phyloP scores from a whole-genome alignment of 2,329 filamentous ascomycete genomes.

The Fusarium nygamai region DNA sequence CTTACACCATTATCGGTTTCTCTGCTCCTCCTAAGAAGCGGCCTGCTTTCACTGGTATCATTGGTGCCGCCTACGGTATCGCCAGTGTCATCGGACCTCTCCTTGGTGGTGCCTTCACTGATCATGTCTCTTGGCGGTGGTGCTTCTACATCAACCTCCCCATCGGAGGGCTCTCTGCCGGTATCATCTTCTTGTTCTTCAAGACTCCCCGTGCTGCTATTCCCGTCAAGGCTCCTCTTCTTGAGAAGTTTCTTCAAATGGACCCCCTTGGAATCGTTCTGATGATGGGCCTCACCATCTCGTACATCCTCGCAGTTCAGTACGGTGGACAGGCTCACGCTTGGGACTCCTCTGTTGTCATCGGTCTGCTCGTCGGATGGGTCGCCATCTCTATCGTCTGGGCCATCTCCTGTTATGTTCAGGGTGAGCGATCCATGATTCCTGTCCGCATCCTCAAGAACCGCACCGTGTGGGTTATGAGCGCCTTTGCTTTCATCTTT shows the following conservation, averaged over 20 bases:
- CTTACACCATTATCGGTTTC: conserved; percentile 62
- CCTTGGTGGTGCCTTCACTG: conserved; percentile 51
- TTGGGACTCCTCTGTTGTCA: conserved; percentile 54
- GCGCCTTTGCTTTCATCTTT: conserved; percentile 54
- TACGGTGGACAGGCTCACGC: conserved; percentile 57
- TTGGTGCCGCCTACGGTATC: conserved; percentile 50
- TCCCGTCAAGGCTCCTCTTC: conserved; percentile 49
- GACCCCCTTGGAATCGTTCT: conserved; percentile 57
- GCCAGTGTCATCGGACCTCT: conserved; percentile 51
- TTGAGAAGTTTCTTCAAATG: conserved; percentile 59
- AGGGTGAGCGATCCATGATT: conserved; percentile 59
- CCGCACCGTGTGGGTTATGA: conserved; percentile 52
- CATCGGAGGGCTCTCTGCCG: conserved; percentile 48
- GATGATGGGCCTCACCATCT: conserved; percentile 56
- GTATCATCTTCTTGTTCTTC: conserved; percentile 55
- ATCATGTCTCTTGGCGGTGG: conserved; percentile 52
- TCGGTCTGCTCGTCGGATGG: conserved; percentile 56
- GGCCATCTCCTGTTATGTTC: conserved; percentile 50
- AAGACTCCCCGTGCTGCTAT: conserved; percentile 52
- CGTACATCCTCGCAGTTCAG: conserved; percentile 58
- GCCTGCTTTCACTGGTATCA: conserved; percentile 51
- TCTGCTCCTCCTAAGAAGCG: conserved; percentile 49
- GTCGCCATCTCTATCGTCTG: conserved; percentile 49
- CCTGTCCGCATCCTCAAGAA: conserved; percentile 51
- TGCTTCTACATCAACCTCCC: conserved; percentile 55